Base-by-base conservation (phyloP, 2,329 filamentous ascomycete species). In the Blastomyces parvus region DNA sequence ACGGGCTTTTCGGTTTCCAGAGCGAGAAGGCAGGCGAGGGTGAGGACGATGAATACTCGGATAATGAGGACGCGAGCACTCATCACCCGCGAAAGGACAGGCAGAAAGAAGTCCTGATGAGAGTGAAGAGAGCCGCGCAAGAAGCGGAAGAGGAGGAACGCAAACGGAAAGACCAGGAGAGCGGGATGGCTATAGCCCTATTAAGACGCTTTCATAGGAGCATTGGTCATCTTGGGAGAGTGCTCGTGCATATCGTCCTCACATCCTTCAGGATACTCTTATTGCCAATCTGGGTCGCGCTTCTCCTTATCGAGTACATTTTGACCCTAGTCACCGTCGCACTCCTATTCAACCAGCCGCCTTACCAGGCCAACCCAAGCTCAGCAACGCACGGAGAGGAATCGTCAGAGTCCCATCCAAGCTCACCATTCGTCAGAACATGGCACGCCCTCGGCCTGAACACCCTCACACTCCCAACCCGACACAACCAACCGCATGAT, bases 281-380 rank as follows among this genome's bases (percentile, higher is more conserved):
- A 17, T 17, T 62, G 9, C 60, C 60, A 46, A 44, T 62, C 38
- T 62, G 60, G 60, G 44, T 62, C 17, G 11, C 36, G 22, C 50
- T 62, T 9, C 60, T 62, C 4, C 19, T 33, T 7, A 5, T 57
- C 19, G 46, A 57, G 25, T 62, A 56, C 36, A 48, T 44, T 13
- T n/a, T 62, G 14, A 42, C 44, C 33, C n/a, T 48, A 38, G 4
- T 25, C 33, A 17, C 30, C 14, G 17, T 62, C 42, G 36, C 25
- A 48, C 25, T 36, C 8, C 17, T 46, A 1, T 42, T 17, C 22
- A 33, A 46, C 42, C 42, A 33, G 17, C 42, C 33, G 25, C 8
- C 25, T 27, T 19, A 25, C 13, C 55, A 42, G 25, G 11, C 55
- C 9, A 58, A 27, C n/a, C 22, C n/a, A 33, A 59, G 5, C 27